Percentiles rank a stretch among this genome's conserved stretches.
These are phyloP conservation scores for Zygnema circumcarinatum DNA, from an alignment of 139 green algal species.

Conservation along the genomic window DNA sequence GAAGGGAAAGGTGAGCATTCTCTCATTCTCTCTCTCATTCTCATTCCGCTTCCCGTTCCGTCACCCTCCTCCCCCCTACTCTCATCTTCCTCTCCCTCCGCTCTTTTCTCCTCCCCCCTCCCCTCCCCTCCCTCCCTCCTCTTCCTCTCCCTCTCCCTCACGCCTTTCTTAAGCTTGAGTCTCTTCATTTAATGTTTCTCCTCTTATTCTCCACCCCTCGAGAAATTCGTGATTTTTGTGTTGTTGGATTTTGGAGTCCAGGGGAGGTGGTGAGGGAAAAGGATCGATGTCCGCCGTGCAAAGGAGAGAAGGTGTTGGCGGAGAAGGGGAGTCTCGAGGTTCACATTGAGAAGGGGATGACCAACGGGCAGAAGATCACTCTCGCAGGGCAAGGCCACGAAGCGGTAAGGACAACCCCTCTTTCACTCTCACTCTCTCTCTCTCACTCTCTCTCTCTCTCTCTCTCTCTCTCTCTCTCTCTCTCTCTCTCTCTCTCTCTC, in stretches of 20 bases:
- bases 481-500: too few species aligned
- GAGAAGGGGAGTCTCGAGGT: slow-evolving; percentile 94
- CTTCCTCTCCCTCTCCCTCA: too few species aligned
- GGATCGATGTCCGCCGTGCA: slow-evolving; percentile 79
- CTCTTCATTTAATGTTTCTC: background rate
- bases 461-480: too few species aligned
- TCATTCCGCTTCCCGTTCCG: too few species aligned
- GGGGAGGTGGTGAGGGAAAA: slow-evolving; percentile 62
- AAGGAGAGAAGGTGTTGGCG: slow-evolving; percentile 64
- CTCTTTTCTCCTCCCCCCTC: too few species aligned
- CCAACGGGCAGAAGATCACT: slow-evolving; percentile 84
- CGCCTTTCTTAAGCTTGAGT: background rate
- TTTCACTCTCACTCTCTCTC: background rate
- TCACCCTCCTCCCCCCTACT: too few species aligned
- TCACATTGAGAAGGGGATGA: slow-evolving; percentile 91
- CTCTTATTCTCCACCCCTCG: background rate
- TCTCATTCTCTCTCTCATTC: too few species aligned
- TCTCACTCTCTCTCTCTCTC: too few species aligned
- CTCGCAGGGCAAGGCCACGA: slow-evolving; percentile 90
- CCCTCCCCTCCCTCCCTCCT: too few species aligned
- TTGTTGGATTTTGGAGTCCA: too few species aligned
- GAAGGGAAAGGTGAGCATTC: background rate
- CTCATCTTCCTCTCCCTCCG: too few species aligned
- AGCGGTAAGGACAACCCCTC: slow-evolving; percentile 44
- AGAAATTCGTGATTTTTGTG: too few species aligned